These are phyloP conservation scores for Diospyros lotus DNA, from an alignment of 148 eudicot genomes.

Conservation along the genomic window DNA sequence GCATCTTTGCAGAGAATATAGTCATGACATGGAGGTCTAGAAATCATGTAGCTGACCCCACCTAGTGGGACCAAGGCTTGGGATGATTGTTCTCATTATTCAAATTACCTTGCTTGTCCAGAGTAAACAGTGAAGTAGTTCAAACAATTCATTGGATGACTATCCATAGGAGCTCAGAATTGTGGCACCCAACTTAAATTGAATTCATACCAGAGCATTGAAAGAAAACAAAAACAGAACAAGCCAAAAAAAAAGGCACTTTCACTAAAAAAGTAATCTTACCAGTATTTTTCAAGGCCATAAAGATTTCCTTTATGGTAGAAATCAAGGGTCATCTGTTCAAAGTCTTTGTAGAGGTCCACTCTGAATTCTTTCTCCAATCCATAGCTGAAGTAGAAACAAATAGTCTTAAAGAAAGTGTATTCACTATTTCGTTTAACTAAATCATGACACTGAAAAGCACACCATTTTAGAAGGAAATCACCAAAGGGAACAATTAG, in stretches of 20 bases:
- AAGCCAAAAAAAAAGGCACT: background rate
- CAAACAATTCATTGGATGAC: background rate
- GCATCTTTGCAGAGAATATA: background rate
- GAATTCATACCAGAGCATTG: background rate
- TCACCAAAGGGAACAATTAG: background rate
- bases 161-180: background rate
- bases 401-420: slow-evolving; percentile 4
- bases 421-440: background rate
- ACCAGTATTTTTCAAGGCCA: slow-evolving; percentile 98
- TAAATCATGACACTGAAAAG: background rate
- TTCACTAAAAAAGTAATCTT: slow-evolving; percentile 6
- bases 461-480: background rate
- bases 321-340: slow-evolving; percentile 60
- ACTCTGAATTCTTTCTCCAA: slow-evolving; percentile 85
- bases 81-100: too few relatives aligned
- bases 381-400: slow-evolving; percentile 65
- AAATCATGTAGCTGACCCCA: background rate
- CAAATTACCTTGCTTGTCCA: background rate
- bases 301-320: slow-evolving; percentile 80
- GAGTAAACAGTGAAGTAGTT: background rate
- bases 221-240: background rate
- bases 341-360: slow-evolving; percentile 75
- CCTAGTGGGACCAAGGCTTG: too few relatives aligned
- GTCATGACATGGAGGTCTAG: background rate
- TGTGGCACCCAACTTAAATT: background rate